Conservation (phyloP, 352 stramenopile genomes). For the Pythium myriotylum region DNA sequence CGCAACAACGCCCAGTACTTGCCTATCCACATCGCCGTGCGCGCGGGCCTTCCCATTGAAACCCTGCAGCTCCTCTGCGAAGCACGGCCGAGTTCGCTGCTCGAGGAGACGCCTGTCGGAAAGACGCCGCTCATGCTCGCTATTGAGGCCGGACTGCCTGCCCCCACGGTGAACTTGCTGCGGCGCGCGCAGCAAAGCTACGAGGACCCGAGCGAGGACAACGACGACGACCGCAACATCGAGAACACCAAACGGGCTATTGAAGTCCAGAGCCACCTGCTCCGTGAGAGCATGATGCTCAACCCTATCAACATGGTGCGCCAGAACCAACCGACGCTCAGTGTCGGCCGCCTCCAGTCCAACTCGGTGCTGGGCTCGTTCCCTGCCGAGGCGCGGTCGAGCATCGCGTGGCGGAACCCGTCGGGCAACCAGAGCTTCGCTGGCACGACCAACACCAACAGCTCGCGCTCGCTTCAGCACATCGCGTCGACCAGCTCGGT, state of each 20-base stretch:
- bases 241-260: constrained; percentile 78
- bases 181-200: constrained; percentile 73
- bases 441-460: constrained; percentile 23
- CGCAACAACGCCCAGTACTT: constrained; percentile 85
- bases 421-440: constrained; percentile 20
- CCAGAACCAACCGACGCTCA: constrained; percentile 19
- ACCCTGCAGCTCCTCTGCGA: constrained; percentile 65
- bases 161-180: constrained; percentile 59
- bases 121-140: constrained; percentile 75
- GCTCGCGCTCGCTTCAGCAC: constrained; percentile 13
- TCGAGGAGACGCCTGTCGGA: constrained; percentile 71
- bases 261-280: constrained; percentile 70
- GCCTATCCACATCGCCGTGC: constrained; percentile 83
- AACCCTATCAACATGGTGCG: constrained; percentile 38
- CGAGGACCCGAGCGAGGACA: constrained; percentile 45
- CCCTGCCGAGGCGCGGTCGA: constrained; percentile 22
- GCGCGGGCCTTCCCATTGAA: constrained; percentile 48
- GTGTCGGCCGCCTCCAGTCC: constrained; percentile 21
- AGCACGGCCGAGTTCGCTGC: constrained; percentile 62
- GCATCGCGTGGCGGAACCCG: constrained; percentile 9
- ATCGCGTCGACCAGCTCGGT: constrained; percentile 9
- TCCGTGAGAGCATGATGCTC: constrained; percentile 75
- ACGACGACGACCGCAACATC: constrained; percentile 66
- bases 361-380: constrained; percentile 28
- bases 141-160: constrained; percentile 51